Evolutionary conservation across 768 basidiomycete genomes (phyloP), one percentile per base, ranked within the genome.

Genomic region (Filobasidium wieringae): DNA sequence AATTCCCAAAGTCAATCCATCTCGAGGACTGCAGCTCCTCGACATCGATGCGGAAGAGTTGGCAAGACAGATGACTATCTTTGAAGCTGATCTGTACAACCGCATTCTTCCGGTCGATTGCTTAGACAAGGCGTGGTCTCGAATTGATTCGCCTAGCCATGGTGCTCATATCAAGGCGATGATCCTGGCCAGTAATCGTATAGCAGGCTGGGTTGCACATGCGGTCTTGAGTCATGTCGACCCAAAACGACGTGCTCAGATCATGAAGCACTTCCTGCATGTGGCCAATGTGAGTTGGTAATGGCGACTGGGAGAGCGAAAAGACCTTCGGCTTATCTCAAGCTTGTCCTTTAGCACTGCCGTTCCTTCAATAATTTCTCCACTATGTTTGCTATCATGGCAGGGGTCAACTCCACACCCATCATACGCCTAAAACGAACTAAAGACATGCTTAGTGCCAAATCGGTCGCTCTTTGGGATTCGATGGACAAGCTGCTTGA

Each of bases 341-440:
- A 1, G 15, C 43, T 27, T 26, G 36, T 61, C 56, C 32, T 14
- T 22, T 63, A 96, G 92, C 87, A 88, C 30, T 93, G 92, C 72
- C 86, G 88, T 45, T 73, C 75, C 17, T 76, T 96, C 63, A 87
- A 92, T 72, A 97, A 97, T 75, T 96, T 89, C 75, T 92, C 91
- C 19, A 87, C 84, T n/a, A 88, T 97, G 84, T 88, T 90, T 58
- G 90, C 91, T 32, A 87, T 97, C 56, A 84, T 91, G 34, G 93
- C 93, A 14, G 93, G 91, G 7, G 78, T 96, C 53, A 92, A 93
- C 65, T 88, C 88, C 0, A 87, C 93, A 19, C 89, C 90, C 12
- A 91, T 97, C 60, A 84, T 86, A 41, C 83, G 93, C 8, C 78
- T 97, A 59, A 92, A 90, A 71, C 82, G 93, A 51, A 92, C 93